Evolutionary conservation across 768 basidiomycete genomes (phyloP).

Genomic region (Tremella fuciformis): DNA sequence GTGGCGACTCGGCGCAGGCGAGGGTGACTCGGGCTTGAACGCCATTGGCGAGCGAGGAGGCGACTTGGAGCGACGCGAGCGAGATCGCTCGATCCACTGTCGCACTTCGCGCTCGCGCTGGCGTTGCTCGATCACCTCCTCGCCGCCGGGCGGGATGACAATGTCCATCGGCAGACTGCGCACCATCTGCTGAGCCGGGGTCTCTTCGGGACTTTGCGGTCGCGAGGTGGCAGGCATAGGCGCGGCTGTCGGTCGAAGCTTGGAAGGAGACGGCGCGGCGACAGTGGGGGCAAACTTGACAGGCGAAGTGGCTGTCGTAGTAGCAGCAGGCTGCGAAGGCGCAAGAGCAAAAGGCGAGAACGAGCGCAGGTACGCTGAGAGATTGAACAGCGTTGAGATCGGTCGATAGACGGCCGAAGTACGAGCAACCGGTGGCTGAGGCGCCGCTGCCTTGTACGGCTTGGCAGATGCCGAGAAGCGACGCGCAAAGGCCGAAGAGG

Average conservation of each 20-base stretch:
- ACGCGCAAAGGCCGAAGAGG: slow-evolving; percentile 20
- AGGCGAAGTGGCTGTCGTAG: background rate
- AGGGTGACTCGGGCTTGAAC: background rate
- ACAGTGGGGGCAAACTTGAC: background rate
- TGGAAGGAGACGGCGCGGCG: slow-evolving; percentile 6
- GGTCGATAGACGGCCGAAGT: slow-evolving; percentile 14
- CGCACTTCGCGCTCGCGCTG: slow-evolving; percentile 7
- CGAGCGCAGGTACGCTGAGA: slow-evolving; percentile 32
- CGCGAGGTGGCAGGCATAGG: slow-evolving; percentile 15
- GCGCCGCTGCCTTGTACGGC: background rate
- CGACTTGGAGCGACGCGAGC: background rate
- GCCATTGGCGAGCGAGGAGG: slow-evolving; percentile 1
- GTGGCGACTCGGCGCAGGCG: background rate
- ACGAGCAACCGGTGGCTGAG: background rate
- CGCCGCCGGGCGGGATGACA: slow-evolving; percentile 18
- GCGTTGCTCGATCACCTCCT: background rate
- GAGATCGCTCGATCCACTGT: background rate
- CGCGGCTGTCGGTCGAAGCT: slow-evolving; percentile 3
- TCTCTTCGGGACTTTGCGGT: slow-evolving; percentile 10
- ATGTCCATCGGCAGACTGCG: slow-evolving; percentile 45
- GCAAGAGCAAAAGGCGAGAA: slow-evolving; percentile 39
- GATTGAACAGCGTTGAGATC: slow-evolving; percentile 37
- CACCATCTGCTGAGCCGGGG: slow-evolving; percentile 32
- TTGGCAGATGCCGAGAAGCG: slow-evolving; percentile 3
- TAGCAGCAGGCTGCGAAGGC: slow-evolving; percentile 10